Percentiles rank a stretch among this genome's conserved stretches.
Evolutionary conservation across 1,284 basidiomycete genomes (phyloP).

Genomic region (Phellinidium pouzarii): DNA sequence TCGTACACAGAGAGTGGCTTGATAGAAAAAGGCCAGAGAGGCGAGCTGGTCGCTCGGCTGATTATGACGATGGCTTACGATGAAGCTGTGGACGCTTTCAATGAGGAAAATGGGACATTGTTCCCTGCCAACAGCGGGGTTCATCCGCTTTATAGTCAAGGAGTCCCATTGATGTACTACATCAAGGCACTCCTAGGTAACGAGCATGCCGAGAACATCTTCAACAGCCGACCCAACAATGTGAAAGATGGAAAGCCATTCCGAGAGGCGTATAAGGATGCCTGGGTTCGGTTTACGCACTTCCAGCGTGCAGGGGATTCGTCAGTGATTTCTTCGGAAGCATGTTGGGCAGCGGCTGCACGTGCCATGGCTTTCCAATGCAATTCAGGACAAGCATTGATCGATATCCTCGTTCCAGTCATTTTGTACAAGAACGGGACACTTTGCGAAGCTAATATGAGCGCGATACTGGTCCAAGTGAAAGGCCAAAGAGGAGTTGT

Average conservation of each 20-base stretch:
- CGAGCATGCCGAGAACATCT: not conserved
- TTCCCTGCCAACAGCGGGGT: not conserved
- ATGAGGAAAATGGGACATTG: not conserved
- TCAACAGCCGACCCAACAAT: conserved; percentile 2
- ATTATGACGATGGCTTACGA: conserved; percentile 5
- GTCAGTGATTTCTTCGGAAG: not conserved
- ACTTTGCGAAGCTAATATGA: not conserved
- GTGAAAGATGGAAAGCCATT: not conserved
- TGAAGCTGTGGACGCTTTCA: not conserved
- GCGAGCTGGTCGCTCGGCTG: conserved; percentile 6
- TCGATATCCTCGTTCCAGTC: not conserved
- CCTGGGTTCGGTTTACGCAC: conserved; percentile 5
- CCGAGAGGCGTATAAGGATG: not conserved
- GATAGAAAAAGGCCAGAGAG: conserved; percentile 7
- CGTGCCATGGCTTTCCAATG: conserved; percentile 1
- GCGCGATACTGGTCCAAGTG: not conserved
- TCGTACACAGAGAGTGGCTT: not conserved
- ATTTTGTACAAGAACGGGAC: not conserved
- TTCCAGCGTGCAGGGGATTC: not conserved
- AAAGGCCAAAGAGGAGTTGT: not conserved
- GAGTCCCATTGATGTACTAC: not conserved
- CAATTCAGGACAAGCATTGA: not conserved
- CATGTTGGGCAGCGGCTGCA: not conserved
- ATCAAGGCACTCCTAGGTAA: not conserved
- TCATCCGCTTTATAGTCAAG: not conserved